Conservation (phyloP, 495 filamentous ascomycete species). For the Podospora tetraspora region DNA sequence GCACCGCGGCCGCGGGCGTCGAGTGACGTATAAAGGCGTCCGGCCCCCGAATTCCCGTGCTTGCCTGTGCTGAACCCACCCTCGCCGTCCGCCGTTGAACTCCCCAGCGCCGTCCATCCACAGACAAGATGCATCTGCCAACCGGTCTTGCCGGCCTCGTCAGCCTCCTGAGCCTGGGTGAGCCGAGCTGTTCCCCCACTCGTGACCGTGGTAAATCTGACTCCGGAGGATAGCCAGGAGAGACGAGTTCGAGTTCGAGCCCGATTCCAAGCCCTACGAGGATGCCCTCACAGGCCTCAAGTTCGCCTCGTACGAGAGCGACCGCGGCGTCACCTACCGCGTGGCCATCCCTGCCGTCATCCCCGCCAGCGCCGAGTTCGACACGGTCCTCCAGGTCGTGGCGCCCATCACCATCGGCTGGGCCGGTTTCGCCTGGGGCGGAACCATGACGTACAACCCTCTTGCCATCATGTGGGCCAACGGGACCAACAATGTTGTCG, state of each 20-base stretch:
- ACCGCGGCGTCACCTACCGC: conserved; percentile 34
- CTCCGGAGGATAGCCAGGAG: conserved; percentile 14
- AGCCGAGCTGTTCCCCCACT: not conserved
- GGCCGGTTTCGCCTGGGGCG: conserved; percentile 45
- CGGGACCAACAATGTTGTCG: conserved; percentile 31
- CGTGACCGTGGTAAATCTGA: not conserved
- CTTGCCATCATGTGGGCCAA: conserved; percentile 42
- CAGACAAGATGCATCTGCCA: conserved; percentile 23
- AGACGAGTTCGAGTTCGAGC: conserved; percentile 22
- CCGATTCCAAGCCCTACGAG: conserved; percentile 32
- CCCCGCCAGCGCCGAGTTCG: conserved; percentile 31
- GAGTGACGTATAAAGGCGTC: conserved; percentile 13
- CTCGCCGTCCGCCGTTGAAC: conserved; percentile 1
- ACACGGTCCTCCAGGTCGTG: conserved; percentile 40
- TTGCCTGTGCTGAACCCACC: not conserved
- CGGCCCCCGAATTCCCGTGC: conserved; percentile 5
- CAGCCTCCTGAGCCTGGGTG: conserved; percentile 26
- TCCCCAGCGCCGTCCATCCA: not conserved
- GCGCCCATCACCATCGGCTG: conserved; percentile 37
- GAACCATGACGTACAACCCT: conserved; percentile 45
- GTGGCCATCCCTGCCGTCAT: conserved; percentile 37
- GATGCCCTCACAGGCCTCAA: conserved; percentile 40
- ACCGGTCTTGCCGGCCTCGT: conserved; percentile 15
- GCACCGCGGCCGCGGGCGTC: not conserved
- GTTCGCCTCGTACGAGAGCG: conserved; percentile 37